Evolutionary conservation across 2,329 filamentous ascomycete species (phyloP), one percentile per base, ranked within the genome.

Genomic region (Trichoderma sp.): DNA sequence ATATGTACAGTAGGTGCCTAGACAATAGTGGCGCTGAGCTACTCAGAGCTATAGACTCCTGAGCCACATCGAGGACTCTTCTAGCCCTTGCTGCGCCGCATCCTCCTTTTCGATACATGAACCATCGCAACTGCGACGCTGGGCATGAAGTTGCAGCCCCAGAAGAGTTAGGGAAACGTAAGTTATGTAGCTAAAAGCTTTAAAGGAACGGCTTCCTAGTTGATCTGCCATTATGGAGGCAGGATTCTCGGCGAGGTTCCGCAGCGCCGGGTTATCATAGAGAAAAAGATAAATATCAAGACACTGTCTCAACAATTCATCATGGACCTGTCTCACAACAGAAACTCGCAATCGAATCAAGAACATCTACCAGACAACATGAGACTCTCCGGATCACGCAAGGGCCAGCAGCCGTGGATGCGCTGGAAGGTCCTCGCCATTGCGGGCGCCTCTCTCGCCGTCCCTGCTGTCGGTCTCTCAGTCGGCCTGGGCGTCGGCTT

Each of bases 401-500:
- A 55, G 14, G 40, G 37, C 24, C 14, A 52, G 10, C 21, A 19
- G 13, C 31, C 29, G 58, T 78, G 75, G 75, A 75, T 74, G 24
- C 67, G 74, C n/a, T 76, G 77, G 75, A 77, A 77, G 71, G 79
- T 79, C 70, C 68, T 78, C 14, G 70, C 75, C 31, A 62, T 77
- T 21, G 69, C 73, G 16, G 75, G 74, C 5, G 72, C 71, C 13
- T 59, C 77, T 35, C 68, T 74, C 27, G 35, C 76, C 19, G 65
- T 77, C 40, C 33, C 33, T 35, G 71, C 79, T 61, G 72, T 88
- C 49, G 84, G 77, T 0, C 77, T 89, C 10, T 85, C 81, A 0
- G 76, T 90, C 21, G 88, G 87, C 3, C 79, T 90, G 2, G 87
- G 87, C 3, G 77, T 90, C 6, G 87, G 88, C 11, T 78, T 89